phyloP scores from a whole-genome alignment of 2,329 filamentous ascomycete genomes.

The Zymoseptoria pseudotritici region DNA sequence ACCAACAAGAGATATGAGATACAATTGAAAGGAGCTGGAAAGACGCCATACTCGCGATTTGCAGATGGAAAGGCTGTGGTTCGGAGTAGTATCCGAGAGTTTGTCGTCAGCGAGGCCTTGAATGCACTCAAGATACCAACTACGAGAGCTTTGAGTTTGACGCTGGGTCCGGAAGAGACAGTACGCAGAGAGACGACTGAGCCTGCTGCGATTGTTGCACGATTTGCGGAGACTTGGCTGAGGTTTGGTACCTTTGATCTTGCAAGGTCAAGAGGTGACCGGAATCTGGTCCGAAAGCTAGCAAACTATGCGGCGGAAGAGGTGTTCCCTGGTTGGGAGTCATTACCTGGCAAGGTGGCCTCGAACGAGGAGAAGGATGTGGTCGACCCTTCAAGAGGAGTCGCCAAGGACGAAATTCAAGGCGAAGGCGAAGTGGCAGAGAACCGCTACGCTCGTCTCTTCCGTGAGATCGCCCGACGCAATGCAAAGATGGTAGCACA shows the following conservation, averaged over 20 bases:
- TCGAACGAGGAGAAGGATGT: constrained; percentile 43
- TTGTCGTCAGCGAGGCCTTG: constrained; percentile 81
- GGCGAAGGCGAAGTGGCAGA: constrained; percentile 59
- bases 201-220: constrained; percentile 83
- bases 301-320: constrained; percentile 81
- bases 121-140: constrained; percentile 79
- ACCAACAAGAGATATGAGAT: constrained; percentile 75
- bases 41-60: constrained; percentile 92
- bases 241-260: constrained; percentile 94
- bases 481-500: constrained; percentile 84
- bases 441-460: constrained; percentile 81
- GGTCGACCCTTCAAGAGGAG: constrained; percentile 32
- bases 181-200: constrained; percentile 76
- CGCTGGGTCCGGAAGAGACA: constrained; percentile 61
- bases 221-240: constrained; percentile 88
- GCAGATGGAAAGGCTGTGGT: constrained; percentile 93
- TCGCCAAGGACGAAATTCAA: constrained; percentile 50
- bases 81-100: constrained; percentile 87
- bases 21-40: constrained; percentile 87
- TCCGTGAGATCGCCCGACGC: constrained; percentile 74
- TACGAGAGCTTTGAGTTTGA: constrained; percentile 78
- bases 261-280: constrained; percentile 72
- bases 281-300: constrained; percentile 63
- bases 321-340: constrained; percentile 80
- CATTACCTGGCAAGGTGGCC: constrained; percentile 56